phyloP scores from a whole-genome alignment of 148 eudicot species.

The Spergularia marina region DNA sequence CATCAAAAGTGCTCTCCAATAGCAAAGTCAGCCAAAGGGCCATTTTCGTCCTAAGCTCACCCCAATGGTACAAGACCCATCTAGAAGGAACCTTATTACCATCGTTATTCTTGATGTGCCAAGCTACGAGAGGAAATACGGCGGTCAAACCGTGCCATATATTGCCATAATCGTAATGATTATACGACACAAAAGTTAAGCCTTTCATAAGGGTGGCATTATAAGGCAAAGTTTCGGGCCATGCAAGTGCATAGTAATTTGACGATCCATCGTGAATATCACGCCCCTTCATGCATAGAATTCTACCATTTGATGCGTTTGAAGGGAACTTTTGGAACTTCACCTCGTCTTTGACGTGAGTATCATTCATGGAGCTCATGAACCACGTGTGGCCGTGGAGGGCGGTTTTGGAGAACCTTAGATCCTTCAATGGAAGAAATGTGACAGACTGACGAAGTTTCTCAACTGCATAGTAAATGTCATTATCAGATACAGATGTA shows the following conservation, averaged over 20 bases:
- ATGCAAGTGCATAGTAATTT: constrained; percentile 75
- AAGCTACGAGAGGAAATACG: constrained; percentile 58
- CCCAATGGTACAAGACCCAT: constrained; percentile 74
- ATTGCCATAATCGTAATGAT: constrained; percentile 58
- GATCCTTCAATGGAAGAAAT: constrained; percentile 70
- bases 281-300: constrained; percentile 62
- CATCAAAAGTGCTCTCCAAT: constrained; percentile 57
- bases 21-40: constrained; percentile 48
- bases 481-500: too few relatives aligned
- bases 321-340: constrained; percentile 69
- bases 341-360: constrained; percentile 58
- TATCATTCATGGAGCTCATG: constrained; percentile 79
- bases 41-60: constrained; percentile 58
- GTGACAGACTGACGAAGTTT: constrained; percentile 53
- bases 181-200: constrained; percentile 62
- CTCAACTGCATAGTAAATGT: background rate
- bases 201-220: constrained; percentile 58
- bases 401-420: constrained; percentile 46
- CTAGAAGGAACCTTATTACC: constrained; percentile 30
- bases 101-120: constrained; percentile 50
- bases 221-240: constrained; percentile 50
- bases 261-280: constrained; percentile 65
- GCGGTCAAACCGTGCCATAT: constrained; percentile 76
- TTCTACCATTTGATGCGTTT: constrained; percentile 43
- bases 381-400: constrained; percentile 77